Percentiles rank a stretch among this genome's conserved stretches.
These are phyloP conservation scores for Dillenia turbinata DNA, from an alignment of 164 flowering plant genomes.

Conservation along the genomic window DNA sequence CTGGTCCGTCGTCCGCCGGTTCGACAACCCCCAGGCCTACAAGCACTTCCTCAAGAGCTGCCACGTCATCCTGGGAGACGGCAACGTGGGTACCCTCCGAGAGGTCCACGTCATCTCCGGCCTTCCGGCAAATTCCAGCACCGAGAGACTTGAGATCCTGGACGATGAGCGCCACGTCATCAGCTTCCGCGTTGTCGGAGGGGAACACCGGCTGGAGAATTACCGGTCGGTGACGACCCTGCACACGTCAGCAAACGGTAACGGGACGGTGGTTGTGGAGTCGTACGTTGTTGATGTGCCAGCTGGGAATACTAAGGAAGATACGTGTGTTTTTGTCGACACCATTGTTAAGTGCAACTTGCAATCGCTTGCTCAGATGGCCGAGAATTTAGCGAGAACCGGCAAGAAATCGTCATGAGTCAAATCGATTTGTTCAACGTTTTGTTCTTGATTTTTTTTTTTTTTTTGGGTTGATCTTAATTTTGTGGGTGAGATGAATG, in stretches of 20 bases:
- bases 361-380: slow-evolving; percentile 62
- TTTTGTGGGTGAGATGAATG: no score
- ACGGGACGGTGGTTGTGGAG: slow-evolving; percentile 35
- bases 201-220: slow-evolving; percentile 73
- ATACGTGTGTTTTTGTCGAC: slow-evolving; percentile 66
- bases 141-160: slow-evolving; percentile 42
- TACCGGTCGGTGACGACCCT: slow-evolving; percentile 74
- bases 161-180: slow-evolving; percentile 44
- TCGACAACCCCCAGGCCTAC: slow-evolving; percentile 52
- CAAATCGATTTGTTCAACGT: no score
- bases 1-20: slow-evolving; percentile 54
- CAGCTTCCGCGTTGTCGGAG: slow-evolving; percentile 78
- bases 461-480: no score
- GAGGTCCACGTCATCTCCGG: slow-evolving; percentile 76
- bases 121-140: slow-evolving; percentile 58
- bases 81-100: slow-evolving; percentile 57
- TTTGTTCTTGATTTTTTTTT: no score
- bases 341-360: slow-evolving; percentile 76
- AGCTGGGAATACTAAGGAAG: slow-evolving; percentile 65
- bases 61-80: slow-evolving; percentile 35
- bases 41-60: slow-evolving; percentile 47
- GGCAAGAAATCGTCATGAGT: no score
- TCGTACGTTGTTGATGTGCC: slow-evolving; percentile 52
- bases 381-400: slow-evolving; percentile 22
- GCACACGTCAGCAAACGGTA: slow-evolving; percentile 25